These are phyloP conservation scores for Jatropha podagrica DNA, from an alignment of 441 rosid species.

Conservation along the genomic window DNA sequence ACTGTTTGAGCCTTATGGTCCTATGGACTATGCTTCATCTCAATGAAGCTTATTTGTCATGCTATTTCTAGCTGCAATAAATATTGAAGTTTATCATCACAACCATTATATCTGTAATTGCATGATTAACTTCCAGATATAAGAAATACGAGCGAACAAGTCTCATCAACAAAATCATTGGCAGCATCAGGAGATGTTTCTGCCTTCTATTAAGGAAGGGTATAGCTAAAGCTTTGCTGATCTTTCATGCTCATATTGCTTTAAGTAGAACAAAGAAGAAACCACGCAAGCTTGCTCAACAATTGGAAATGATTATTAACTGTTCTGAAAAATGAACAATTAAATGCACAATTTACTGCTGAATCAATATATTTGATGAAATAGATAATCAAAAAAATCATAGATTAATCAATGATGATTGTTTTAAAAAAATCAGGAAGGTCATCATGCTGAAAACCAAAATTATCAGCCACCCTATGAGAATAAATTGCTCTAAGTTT, in stretches of 20 bases:
- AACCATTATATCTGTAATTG: neutral
- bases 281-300: too few relatives aligned
- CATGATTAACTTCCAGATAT: neutral
- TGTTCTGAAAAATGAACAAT: too few relatives aligned
- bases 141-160: neutral
- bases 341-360: neutral
- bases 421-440: neutral
- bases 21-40: neutral
- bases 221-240: too few relatives aligned
- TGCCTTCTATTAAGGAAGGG: too few relatives aligned
- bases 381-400: neutral
- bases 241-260: too few relatives aligned
- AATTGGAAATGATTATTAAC: too few relatives aligned
- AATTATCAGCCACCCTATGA: neutral
- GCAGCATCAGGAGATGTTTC: too few relatives aligned
- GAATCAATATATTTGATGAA: neutral
- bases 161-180: too few relatives aligned
- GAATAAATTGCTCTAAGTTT: neutral
- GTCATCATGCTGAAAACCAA: neutral
- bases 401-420: neutral
- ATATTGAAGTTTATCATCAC: too few relatives aligned
- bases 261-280: too few relatives aligned
- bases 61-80: neutral
- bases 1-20: slow-evolving; percentile 38
- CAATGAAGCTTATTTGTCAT: neutral